A percentile compares a stretch with the other conserved stretches of the same genome.
These are phyloP conservation scores for Blastobotrys arbuscula DNA, from an alignment of 1,139 yeast species.

Conservation along the genomic window DNA sequence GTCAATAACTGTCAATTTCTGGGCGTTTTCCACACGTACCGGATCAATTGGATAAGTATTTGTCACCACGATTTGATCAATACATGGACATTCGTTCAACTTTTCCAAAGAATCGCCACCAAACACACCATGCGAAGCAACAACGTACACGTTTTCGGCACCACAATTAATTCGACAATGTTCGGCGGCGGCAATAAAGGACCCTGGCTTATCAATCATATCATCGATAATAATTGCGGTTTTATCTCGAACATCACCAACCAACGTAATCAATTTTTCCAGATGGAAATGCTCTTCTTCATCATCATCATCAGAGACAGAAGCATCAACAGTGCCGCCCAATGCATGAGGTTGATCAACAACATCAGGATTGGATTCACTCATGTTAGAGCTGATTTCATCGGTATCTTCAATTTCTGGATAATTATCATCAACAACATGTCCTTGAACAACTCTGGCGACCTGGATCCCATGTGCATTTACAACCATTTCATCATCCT, in stretches of 20 bases:
- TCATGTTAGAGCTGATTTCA: not conserved
- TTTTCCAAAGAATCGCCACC: conserved; percentile 79
- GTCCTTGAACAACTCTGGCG: conserved; percentile 94
- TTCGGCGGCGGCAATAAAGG: conserved; percentile 96
- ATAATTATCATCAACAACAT: conserved; percentile 88
- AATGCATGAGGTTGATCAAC: conserved; percentile 44
- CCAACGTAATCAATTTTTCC: conserved; percentile 89
- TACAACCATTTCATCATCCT: conserved; percentile 63
- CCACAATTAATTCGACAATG: conserved; percentile 94
- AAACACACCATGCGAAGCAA: conserved; percentile 95
- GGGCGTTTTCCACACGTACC: conserved; percentile 49
- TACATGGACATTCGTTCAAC: conserved; percentile 70
- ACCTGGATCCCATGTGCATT: conserved; percentile 82
- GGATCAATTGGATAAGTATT: conserved; percentile 87
- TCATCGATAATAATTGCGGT: conserved; percentile 94
- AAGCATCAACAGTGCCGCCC: conserved; percentile 81
- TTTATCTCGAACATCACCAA: conserved; percentile 88
- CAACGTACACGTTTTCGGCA: conserved; percentile 81
- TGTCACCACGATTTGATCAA: conserved; percentile 87
- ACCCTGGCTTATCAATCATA: conserved; percentile 91
- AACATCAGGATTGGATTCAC: conserved; percentile 2
- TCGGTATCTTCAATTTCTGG: not conserved
- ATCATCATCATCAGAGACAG: conserved; percentile 72
- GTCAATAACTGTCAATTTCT: conserved; percentile 80
- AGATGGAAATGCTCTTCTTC: conserved; percentile 68